Base-by-base conservation (phyloP, 2,329 filamentous ascomycete species). In the Monilinia fructigena region DNA sequence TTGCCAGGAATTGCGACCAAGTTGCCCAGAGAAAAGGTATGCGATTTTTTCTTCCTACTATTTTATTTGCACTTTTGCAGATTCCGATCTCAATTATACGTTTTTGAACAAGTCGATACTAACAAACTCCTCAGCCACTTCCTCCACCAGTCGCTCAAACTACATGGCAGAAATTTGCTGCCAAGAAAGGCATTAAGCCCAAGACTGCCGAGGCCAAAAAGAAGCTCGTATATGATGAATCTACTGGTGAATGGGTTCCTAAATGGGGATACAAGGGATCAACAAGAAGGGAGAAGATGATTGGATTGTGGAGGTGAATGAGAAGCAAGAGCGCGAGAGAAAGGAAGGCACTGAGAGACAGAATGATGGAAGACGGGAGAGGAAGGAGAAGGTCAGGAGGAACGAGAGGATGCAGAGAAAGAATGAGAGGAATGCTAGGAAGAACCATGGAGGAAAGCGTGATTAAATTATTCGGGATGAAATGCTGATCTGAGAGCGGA, bases 151-250 rank as follows among this genome's bases (percentile, higher is more conserved):
- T 93, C 81, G 82, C 89, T 66, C 89, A 89, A 72, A 98, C 94
- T 67, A 97, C 93, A 78, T 99, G 95, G 95, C 89, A 97, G 82
- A 87, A 89, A 75, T 99, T 99, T 81, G 95, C 95, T 55, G 90
- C 88, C 78, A 96, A 96, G 86, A 96, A 97, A 85, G 95, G 95
- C 66, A 98, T 99, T 80, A 91, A 90, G 81, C 87, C 88, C 79
- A 96, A 93, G 85, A 90, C 86, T 72, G 86, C 90, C 72, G 92
- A 95, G 76, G 84, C 88, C 78, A 85, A 87, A 69, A 84, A 86
- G 78, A 90, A 97, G 80, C 80, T 93, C 74, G 87, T 89, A 66
- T 98, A 89, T 78, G 92, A 98, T 78, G 91, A 96, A 79, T 87
- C 84, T 67, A 90, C 82, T 42, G 90, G 91, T 71, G 91, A 95